Conservation (phyloP, 805 yeast genomes). For the Torulaspora quercuum region DNA sequence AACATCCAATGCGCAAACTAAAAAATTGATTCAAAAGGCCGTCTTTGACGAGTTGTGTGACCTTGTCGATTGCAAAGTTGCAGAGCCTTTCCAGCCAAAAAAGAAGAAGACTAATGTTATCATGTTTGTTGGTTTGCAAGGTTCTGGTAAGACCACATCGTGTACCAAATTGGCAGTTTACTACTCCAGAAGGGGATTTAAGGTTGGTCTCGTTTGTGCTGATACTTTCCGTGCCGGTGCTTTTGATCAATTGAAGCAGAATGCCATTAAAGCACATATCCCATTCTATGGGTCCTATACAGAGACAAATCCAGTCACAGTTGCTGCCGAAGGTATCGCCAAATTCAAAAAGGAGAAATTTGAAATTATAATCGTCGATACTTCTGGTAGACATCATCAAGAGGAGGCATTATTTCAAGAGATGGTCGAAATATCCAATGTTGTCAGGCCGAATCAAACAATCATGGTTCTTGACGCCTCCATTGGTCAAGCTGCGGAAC, state of each 20-base stretch:
- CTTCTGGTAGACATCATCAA: constrained; percentile 97
- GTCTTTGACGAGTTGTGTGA: constrained; percentile 90
- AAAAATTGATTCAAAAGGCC: constrained; percentile 79
- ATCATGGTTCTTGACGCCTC: constrained; percentile 97
- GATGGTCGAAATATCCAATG: constrained; percentile 88
- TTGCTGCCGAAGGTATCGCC: constrained; percentile 86
- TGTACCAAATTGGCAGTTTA: constrained; percentile 95
- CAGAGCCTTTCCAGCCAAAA: constrained; percentile 72
- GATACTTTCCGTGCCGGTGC: constrained; percentile 99
- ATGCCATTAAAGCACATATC: constrained; percentile 90
- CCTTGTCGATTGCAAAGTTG: constrained; percentile 65
- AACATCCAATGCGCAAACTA: constrained; percentile 51
- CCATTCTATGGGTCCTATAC: constrained; percentile 95
- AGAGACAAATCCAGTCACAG: constrained; percentile 92
- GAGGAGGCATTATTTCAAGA: constrained; percentile 88
- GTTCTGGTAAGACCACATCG: constrained; percentile 97
- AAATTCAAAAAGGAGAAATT: constrained; percentile 88
- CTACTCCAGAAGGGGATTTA: constrained; percentile 88
- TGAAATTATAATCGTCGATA: constrained; percentile 91
- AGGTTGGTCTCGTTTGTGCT: constrained; percentile 96
- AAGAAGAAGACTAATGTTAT: constrained; percentile 76
- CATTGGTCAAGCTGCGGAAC: constrained; percentile 97
- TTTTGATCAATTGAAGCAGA: constrained; percentile 95
- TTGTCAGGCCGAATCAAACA: constrained; percentile 90
- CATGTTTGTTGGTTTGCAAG: constrained; percentile 98